phyloP scores from a whole-genome alignment of 2,329 filamentous ascomycete genomes.

The Pseudonectria buxi region DNA sequence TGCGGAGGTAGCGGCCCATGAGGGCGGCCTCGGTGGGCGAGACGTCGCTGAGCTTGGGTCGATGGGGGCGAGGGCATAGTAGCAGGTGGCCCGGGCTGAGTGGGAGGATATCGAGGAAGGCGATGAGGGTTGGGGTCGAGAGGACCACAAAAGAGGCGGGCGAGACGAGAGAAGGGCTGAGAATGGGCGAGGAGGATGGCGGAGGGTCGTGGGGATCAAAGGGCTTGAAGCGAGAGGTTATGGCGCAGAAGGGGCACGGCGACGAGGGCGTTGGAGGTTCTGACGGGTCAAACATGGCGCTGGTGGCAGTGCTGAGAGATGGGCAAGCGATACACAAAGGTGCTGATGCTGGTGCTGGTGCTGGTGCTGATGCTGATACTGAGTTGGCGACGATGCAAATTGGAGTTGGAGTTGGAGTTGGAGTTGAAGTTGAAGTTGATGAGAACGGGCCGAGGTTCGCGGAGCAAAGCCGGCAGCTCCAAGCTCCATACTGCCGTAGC shows the following conservation, averaged over 20 bases:
- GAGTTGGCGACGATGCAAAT: no score
- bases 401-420: no score
- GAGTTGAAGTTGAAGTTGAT: no score
- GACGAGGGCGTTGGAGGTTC: conserved; percentile 23
- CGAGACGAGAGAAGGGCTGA: conserved; percentile 28
- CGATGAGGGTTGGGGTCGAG: conserved; percentile 68
- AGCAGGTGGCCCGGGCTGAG: conserved; percentile 78
- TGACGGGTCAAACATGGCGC: conserved; percentile 30
- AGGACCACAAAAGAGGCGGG: conserved; percentile 61
- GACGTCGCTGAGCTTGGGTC: conserved; percentile 69
- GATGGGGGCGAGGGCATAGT: conserved; percentile 70
- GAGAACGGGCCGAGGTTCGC: no score
- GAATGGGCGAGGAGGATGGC: conserved; percentile 22
- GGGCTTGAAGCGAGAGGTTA: conserved; percentile 43
- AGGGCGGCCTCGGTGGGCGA: conserved; percentile 55
- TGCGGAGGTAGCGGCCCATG: conserved; percentile 60
- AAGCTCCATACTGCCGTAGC: no score
- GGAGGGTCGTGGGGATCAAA: conserved; percentile 41
- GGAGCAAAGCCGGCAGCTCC: no score
- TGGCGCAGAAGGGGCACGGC: conserved; percentile 57
- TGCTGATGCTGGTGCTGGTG: no score
- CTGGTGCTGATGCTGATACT: no score
- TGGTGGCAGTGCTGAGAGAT: not conserved
- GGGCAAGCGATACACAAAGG: not conserved
- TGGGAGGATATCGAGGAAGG: conserved; percentile 91